phyloP scores from a whole-genome alignment of 768 basidiomycete species.

The Calocybe cyanea region DNA sequence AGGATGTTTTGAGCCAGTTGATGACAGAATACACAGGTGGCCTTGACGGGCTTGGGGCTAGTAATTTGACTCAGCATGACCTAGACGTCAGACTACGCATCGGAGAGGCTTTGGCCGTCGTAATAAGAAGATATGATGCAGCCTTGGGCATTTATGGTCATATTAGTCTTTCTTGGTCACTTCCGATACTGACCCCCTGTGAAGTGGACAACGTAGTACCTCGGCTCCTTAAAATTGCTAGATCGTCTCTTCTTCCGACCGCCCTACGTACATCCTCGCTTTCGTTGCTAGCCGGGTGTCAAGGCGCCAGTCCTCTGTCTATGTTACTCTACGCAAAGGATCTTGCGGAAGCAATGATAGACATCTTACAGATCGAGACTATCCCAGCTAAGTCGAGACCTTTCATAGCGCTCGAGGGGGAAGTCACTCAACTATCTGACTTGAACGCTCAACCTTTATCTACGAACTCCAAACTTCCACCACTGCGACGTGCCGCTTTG shows the following conservation, averaged over 20 bases:
- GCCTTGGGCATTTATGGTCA: constrained; percentile 67
- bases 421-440: constrained; percentile 21
- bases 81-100: constrained; percentile 72
- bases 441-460: constrained; percentile 61
- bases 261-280: constrained; percentile 60
- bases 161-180: constrained; percentile 11
- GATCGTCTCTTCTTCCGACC: constrained; percentile 60
- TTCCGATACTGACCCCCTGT: constrained; percentile 6
- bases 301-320: constrained; percentile 58
- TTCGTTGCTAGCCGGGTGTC: constrained; percentile 70
- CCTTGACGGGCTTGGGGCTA: constrained; percentile 45
- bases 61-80: constrained; percentile 50
- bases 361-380: constrained; percentile 69
- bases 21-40: constrained; percentile 62
- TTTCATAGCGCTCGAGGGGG: constrained; percentile 8
- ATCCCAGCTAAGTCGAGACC: constrained; percentile 25
- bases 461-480: constrained; percentile 62
- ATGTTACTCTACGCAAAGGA: constrained; percentile 60
- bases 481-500: constrained; percentile 82
- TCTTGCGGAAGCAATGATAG: constrained; percentile 65
- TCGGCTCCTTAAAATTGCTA: constrained; percentile 59
- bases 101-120: constrained; percentile 81
- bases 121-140: constrained; percentile 70
- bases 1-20: constrained; percentile 64
- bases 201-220: constrained; percentile 73